Conservation (phyloP, 352 stramenopile genomes). For the Pythium dissimile region DNA sequence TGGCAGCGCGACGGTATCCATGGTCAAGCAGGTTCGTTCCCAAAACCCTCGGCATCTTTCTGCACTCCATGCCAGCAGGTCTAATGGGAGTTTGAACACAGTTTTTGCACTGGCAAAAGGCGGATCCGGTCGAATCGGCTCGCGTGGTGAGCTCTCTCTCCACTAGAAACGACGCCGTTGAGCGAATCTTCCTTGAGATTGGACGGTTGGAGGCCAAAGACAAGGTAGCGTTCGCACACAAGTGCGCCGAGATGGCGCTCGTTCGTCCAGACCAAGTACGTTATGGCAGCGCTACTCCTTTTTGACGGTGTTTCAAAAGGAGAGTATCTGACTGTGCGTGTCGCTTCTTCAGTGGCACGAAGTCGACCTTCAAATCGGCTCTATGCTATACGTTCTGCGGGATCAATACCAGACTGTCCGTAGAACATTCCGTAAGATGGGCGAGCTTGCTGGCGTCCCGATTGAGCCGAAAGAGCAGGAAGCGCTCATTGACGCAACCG, state of each 20-base stretch:
- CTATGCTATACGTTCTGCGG: slow-evolving; percentile 50
- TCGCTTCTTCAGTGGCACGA: slow-evolving; percentile 35
- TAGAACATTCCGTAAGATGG: slow-evolving; percentile 88
- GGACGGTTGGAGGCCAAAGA: background rate
- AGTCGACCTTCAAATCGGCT: slow-evolving; percentile 31
- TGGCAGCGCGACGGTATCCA: slow-evolving; percentile 87
- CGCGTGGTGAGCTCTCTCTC: slow-evolving; percentile 35
- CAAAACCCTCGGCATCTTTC: too few relatives aligned
- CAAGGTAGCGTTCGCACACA: background rate
- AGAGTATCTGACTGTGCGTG: background rate
- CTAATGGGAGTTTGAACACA: background rate
- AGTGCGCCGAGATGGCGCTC: slow-evolving; percentile 4
- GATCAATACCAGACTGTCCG: slow-evolving; percentile 79
- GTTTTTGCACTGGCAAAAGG: slow-evolving; percentile 34
- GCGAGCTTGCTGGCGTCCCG: slow-evolving; percentile 81
- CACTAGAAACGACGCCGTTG: slow-evolving; percentile 33
- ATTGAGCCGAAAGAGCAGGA: slow-evolving; percentile 94
- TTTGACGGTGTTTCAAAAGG: background rate
- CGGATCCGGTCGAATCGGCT: slow-evolving; percentile 27
- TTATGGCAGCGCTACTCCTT: background rate
- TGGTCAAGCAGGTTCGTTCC: slow-evolving; percentile 64
- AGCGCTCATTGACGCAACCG: slow-evolving; percentile 90
- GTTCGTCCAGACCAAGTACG: slow-evolving; percentile 9
- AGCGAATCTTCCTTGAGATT: slow-evolving; percentile 20
- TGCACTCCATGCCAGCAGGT: too few relatives aligned